These are phyloP conservation scores for Yamadazyma kanchanaburiensis DNA, from an alignment of 1,139 yeast genomes.

Conservation along the genomic window DNA sequence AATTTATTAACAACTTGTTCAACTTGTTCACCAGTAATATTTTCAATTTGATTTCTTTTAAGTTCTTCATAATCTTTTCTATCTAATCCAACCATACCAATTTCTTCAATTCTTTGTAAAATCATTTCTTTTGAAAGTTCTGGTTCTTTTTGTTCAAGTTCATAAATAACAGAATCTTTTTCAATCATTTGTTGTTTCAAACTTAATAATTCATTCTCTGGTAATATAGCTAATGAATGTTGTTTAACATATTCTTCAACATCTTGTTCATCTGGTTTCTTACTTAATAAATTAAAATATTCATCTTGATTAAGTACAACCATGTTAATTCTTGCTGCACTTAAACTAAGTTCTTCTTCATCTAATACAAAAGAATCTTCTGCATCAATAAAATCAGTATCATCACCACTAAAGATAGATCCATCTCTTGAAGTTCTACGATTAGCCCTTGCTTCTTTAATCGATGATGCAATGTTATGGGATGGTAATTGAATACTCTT, in stretches of 20 bases:
- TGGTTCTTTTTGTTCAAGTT: constrained; percentile 17
- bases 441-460: constrained; percentile 11
- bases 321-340: constrained; percentile 37
- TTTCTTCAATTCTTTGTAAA: constrained; percentile 37
- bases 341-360: constrained; percentile 23
- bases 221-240: constrained; percentile 15
- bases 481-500: constrained; percentile 5
- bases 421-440: constrained; percentile 14
- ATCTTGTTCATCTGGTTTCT: constrained; percentile 12
- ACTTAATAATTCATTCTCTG: constrained; percentile 24
- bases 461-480: constrained; percentile 10
- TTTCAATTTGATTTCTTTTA: constrained; percentile 15
- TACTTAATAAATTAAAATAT: constrained; percentile 14
- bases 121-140: constrained; percentile 22
- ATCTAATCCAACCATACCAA: constrained; percentile 28
- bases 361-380: constrained; percentile 30
- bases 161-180: constrained; percentile 28
- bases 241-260: constrained; percentile 15
- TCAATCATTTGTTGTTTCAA: constrained; percentile 32
- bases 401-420: constrained; percentile 14
- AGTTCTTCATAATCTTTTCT: constrained; percentile 29
- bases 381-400: constrained; percentile 28
- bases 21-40: constrained; percentile 15
- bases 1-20: constrained; percentile 13
- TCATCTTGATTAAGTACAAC: constrained; percentile 26